Evolutionary conservation across 2,329 filamentous ascomycete species (phyloP).

Genomic region (Orbilia ellipsospora): DNA sequence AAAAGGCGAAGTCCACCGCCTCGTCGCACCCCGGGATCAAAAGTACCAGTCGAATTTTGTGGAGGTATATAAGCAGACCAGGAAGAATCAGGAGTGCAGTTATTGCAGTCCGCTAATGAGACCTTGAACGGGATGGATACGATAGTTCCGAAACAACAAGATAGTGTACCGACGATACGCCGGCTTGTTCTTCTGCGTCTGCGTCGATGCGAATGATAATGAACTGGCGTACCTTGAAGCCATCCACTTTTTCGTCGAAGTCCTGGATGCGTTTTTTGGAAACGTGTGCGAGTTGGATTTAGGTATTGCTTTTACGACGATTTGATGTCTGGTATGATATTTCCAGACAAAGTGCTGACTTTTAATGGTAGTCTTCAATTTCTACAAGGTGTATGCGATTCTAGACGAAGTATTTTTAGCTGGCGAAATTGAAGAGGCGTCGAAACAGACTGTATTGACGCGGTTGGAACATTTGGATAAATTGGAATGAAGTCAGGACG

Average conservation of each 20-base stretch:
- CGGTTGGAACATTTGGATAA: conserved; percentile 95
- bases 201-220: conserved; percentile 98
- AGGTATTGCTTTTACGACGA: conserved; percentile 64
- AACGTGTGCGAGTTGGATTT: conserved; percentile 98
- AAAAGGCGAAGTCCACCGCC: conserved; percentile 98
- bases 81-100: background rate
- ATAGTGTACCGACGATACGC: conserved; percentile 98
- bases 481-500: conserved; percentile 73
- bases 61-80: conserved; percentile 69
- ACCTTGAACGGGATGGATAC: background rate
- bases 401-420: conserved; percentile 98
- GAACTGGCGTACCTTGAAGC: conserved; percentile 96
- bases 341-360: background rate
- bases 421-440: conserved; percentile 98
- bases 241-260: conserved; percentile 99
- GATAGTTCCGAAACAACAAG: conserved; percentile 82
- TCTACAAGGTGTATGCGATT: conserved; percentile 91
- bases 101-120: background rate
- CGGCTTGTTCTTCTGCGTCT: conserved; percentile 98
- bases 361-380: conserved; percentile 72
- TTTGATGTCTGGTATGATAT: background rate
- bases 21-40: conserved; percentile 96
- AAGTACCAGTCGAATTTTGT: conserved; percentile 99
- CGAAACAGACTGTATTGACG: conserved; percentile 96
- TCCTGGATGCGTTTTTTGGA: conserved; percentile 97